These are phyloP conservation scores for Peribolospora kevripleyi DNA, from an alignment of 768 basidiomycete genomes.

Conservation along the genomic window DNA sequence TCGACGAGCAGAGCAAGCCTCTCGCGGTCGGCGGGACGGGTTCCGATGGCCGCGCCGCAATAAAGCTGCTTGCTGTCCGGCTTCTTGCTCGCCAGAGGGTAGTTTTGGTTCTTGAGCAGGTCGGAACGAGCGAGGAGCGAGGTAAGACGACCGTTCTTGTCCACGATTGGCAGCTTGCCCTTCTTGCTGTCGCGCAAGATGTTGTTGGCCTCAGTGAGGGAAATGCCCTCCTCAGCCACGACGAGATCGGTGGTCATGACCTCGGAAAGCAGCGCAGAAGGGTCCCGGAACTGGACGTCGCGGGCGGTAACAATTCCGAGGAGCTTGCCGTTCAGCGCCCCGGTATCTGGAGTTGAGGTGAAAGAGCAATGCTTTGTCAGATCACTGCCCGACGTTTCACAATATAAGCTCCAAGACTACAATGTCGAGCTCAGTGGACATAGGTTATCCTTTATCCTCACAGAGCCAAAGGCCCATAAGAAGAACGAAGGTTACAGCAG, in stretches of 20 bases:
- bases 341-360: slow-evolving; percentile 36
- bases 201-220: slow-evolving; percentile 70
- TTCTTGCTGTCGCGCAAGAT: slow-evolving; percentile 91
- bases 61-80: slow-evolving; percentile 82
- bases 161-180: slow-evolving; percentile 79
- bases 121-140: slow-evolving; percentile 89
- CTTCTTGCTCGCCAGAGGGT: slow-evolving; percentile 77
- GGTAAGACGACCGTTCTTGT: slow-evolving; percentile 37
- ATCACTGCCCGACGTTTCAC: neutral
- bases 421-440: slow-evolving; percentile 32
- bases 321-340: slow-evolving; percentile 66
- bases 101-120: slow-evolving; percentile 89
- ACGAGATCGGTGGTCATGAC: slow-evolving; percentile 81
- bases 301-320: slow-evolving; percentile 90
- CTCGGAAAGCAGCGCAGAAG: slow-evolving; percentile 37
- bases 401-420: slow-evolving; percentile 9
- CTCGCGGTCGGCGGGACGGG: slow-evolving; percentile 63
- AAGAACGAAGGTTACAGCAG: slow-evolving; percentile 63
- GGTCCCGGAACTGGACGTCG: slow-evolving; percentile 75
- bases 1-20: slow-evolving; percentile 66
- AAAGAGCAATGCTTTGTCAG: neutral
- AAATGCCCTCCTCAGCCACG: slow-evolving; percentile 67
- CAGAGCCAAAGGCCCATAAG: slow-evolving; percentile 41
- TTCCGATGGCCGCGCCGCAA: slow-evolving; percentile 86
- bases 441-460: slow-evolving; percentile 30